These are phyloP conservation scores for Colletotrichum magnum DNA, from an alignment of 2,329 filamentous ascomycete species.

Conservation along the genomic window DNA sequence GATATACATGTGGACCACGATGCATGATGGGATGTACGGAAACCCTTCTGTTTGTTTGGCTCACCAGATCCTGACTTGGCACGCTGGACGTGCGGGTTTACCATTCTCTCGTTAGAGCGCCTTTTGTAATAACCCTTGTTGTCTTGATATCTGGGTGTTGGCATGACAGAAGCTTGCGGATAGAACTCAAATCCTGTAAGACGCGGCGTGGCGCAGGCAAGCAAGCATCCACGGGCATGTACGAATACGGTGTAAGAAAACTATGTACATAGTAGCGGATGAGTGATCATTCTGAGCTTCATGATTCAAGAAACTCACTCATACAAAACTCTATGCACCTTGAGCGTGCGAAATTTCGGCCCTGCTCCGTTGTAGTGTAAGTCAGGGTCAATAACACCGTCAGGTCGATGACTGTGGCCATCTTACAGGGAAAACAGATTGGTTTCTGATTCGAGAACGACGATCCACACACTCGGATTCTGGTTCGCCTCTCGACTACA, in stretches of 20 bases:
- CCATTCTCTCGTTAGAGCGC: not conserved
- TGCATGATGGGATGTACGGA: conserved; percentile 13
- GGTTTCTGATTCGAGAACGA: not conserved
- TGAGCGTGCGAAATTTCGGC: not conserved
- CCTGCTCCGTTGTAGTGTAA: no score
- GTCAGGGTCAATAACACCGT: no score
- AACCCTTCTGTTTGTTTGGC: conserved; percentile 5
- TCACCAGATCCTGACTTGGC: not conserved
- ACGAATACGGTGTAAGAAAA: not conserved
- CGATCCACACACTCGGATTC: not conserved
- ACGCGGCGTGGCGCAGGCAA: conserved; percentile 7
- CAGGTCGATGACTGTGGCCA: no score
- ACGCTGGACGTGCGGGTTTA: conserved; percentile 28
- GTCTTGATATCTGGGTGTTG: not conserved
- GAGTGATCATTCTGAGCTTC: not conserved
- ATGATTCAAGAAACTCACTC: not conserved
- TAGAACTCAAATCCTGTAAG: not conserved
- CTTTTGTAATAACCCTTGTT: not conserved
- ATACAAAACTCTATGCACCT: not conserved
- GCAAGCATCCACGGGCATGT: conserved; percentile 10
- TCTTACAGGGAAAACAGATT: no score
- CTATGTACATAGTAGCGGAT: not conserved
- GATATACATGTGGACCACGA: conserved; percentile 7
- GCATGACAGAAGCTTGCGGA: not conserved
- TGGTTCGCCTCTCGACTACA: not conserved